Base-by-base conservation (phyloP, 352 stramenopile species). In the Lagenidium sp. region DNA sequence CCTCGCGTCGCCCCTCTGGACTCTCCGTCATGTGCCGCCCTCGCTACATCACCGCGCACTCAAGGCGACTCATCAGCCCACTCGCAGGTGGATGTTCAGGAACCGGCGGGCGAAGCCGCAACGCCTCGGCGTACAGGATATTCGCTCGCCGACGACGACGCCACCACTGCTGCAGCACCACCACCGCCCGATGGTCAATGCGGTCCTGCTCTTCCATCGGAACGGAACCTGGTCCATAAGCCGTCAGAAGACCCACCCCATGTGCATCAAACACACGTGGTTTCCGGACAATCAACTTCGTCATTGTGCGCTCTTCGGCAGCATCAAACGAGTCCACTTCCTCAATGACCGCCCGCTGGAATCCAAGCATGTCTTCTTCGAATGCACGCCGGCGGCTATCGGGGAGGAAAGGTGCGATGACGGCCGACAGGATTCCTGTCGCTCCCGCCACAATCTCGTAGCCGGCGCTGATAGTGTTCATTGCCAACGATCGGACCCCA, bases 381-480 rank as follows among this genome's bases (percentile, higher is more conserved):
- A 94, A 92, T 16, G 63, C 71, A 36, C 80, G 82, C 13, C 77
- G 75, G 35, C 71, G 81, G 49, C 62, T 78, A 23, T 88, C 76
- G 4, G 78, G 79, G 6, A 91, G 51, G 12, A 92, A 49, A 8
- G 78, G 82, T 4, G 56, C 64, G n/a, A 88, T 48, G 11, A 92
- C 36, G n/a, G 74, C 76, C n/a, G 70, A 63, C 0, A 92, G 52
- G 34, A 92, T 85, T 2, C 75, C 82, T 1, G 75, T 85, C 13
- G 71, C 76, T 12, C 82, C 82, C 0, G 82, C 82, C 6, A 94
- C 73, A 38, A 91, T 90, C 53, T 94, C 82, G 51, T 94, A 94
- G 7, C 79, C 85, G 16, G 79, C 82, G 49, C 82, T 94, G 55
- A 94, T 94, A 4, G 73, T 82, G 43, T 94, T 94, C 82, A 92